Evolutionary conservation across 768 basidiomycete genomes (phyloP), one percentile per base, ranked within the genome.

Genomic region (Amanita polypyramis): DNA sequence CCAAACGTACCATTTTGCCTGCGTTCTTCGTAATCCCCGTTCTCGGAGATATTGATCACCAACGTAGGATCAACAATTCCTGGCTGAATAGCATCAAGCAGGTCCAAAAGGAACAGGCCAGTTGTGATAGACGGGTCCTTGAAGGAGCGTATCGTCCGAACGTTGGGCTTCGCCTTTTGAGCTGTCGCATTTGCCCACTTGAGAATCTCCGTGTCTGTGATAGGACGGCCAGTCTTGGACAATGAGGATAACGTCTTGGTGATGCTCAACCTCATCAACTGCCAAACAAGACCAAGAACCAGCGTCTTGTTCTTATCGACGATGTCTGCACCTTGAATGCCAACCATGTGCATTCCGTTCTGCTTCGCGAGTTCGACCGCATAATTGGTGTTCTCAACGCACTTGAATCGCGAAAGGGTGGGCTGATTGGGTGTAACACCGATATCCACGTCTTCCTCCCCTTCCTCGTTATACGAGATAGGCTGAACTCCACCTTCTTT

Each of bases 331-430:
- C 96, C 96, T 62, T 99, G 96, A 52, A 98, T 97, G 5, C 95
- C 94, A 39, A 99, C 93, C 52, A 99, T 69, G 61, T 88, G 90
- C 88, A 99, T 88, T 38, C 85, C 82, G 58, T 88, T 94, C 64
- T 90, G 84, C 63, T 83, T 90, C 2, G 80, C 94, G 12, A 99
- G 81, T 38, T 98, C 96, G 36, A 98, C 85, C 6, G 70, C 82
- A 58, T 99, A 98, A 64, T 98, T 99, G 37, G 91, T 96, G 67
- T 99, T 98, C 69, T 99, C 96, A 21, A 99, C 92, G 27, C 84
- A 83, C 72, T 99, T 99, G 76, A 98, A 99, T 45, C 91, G 75
- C 34, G 94, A 94, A 15, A 99, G 73, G 35, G 80, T 81, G 56
- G 82, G 80, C 71, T 83, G 88, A 61, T 83, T 88, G 3, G 85